Percentiles rank a stretch among this genome's conserved stretches.
These are phyloP conservation scores for Plectosphaerella plurivora DNA, from an alignment of 2,329 filamentous ascomycete genomes.

Conservation along the genomic window DNA sequence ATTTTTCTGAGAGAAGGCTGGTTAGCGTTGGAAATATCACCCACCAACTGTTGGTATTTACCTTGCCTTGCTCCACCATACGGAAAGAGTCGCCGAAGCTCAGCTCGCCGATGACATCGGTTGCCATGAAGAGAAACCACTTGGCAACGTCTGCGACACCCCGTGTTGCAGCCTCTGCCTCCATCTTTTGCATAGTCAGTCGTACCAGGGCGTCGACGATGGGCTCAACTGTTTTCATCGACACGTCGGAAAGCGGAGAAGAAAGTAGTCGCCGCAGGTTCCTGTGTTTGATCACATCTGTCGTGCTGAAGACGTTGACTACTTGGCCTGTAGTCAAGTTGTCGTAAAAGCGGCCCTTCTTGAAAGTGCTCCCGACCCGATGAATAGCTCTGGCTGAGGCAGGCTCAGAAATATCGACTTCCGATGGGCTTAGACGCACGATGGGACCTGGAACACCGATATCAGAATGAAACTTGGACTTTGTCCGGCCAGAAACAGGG, in stretches of 20 bases:
- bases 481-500: not conserved
- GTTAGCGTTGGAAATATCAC: too few relatives aligned
- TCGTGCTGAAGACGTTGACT: slow-evolving; percentile 8
- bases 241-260: slow-evolving; percentile 29
- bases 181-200: slow-evolving; percentile 37
- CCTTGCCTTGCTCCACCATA: slow-evolving; percentile 45
- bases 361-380: slow-evolving; percentile 16
- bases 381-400: slow-evolving; percentile 25
- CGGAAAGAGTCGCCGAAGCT: slow-evolving; percentile 52
- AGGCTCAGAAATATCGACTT: slow-evolving; percentile 16
- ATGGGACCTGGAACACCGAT: slow-evolving; percentile 9
- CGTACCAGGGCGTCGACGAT: slow-evolving; percentile 29
- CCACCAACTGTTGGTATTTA: slow-evolving; percentile 16
- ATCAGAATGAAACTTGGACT: not conserved
- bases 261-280: slow-evolving; percentile 33
- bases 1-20: not conserved
- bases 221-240: slow-evolving; percentile 23
- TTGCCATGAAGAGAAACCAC: slow-evolving; percentile 50
- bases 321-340: slow-evolving; percentile 12
- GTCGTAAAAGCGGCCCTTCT: slow-evolving; percentile 18
- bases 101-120: slow-evolving; percentile 49
- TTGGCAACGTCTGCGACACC: slow-evolving; percentile 42
- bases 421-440: slow-evolving; percentile 18
- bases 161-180: slow-evolving; percentile 30
- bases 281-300: slow-evolving; percentile 9